Base-by-base conservation (phyloP, 345 rosid genomes). In the Gossypium rotundifolium region DNA sequence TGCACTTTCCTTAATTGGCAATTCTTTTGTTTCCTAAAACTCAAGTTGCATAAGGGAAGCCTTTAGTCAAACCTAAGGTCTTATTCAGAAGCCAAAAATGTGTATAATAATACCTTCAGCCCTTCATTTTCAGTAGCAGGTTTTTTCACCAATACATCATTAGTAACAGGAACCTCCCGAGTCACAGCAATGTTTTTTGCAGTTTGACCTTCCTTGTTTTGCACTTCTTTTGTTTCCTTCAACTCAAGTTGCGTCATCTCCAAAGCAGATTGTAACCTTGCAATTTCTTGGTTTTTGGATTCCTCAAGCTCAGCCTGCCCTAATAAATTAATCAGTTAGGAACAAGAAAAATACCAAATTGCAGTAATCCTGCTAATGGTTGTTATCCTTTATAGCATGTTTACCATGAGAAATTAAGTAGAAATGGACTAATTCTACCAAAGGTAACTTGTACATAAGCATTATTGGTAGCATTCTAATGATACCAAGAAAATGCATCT, bases 91-190 rank as follows among this genome's bases (percentile, higher is more conserved):
- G 40, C 52, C 57, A 54, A 72, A 78, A 51, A 51, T 14, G 25
- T 38, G 58, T 40, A 66, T 40, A 66, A 54, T 70, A 73, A 77
- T 70, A 87, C 97, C 92, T 90, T 92, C 71, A 94, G 90, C 78
- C 86, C 84, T 83, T 92, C 89, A 84, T 91, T 94, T 87, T 94
- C 98, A 65, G 81, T 78, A 33, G 83, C 73, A 52, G 89, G 89
- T 74, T 86, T 90, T 60, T 88, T 82, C 84, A 76, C 77, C 84
- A 84, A 77, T 51, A 81, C 96, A 75, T 80, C 79, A 83, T 89
- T 90, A 74, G 82, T 80, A 49, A 87, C 88, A 13, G 90, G 83
- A 74, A 86, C 86, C 64, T 86, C 88, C 79, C 83, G 85, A 81
- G 86, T 55, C 10, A 78, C 88, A 18, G 80, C 82, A 76, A n/a